Conservation (phyloP, 257 asterid genomes). For the Cinchona pubescens region DNA sequence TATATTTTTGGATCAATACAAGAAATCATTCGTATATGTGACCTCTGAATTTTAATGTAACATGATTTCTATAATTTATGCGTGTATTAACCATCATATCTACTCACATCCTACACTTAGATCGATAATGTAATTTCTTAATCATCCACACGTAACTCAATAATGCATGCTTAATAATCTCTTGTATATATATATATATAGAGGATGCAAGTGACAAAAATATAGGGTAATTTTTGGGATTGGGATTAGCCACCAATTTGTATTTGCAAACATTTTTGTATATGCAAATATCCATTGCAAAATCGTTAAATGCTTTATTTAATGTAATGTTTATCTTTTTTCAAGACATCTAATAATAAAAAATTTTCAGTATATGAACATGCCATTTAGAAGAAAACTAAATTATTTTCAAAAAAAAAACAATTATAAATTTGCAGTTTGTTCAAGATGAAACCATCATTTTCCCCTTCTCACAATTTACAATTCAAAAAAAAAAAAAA, state of each 20-base stretch:
- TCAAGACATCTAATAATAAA: too few species aligned
- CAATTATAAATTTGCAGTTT: not conserved
- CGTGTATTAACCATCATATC: constrained; percentile 13
- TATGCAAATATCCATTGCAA: too few species aligned
- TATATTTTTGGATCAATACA: not conserved
- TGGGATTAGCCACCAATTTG: not conserved
- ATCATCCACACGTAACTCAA: not conserved
- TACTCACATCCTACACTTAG: not conserved
- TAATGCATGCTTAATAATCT: not conserved
- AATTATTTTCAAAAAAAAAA: too few species aligned
- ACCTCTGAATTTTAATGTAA: not conserved
- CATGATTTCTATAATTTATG: not conserved
- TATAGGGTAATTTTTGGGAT: too few species aligned
- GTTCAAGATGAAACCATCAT: too few species aligned
- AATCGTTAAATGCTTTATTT: too few species aligned
- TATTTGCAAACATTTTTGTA: too few species aligned
- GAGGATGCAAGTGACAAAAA: not conserved
- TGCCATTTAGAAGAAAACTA: not conserved
- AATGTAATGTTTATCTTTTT: too few species aligned
- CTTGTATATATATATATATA: not conserved
- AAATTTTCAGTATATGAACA: too few species aligned
- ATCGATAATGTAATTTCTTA: not conserved
- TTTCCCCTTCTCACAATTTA: too few species aligned
- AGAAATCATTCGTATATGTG: constrained; percentile 21
- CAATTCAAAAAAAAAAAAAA: too few species aligned